Conservation (phyloP, 495 filamentous ascomycete genomes). For the Letharia columbiana region DNA sequence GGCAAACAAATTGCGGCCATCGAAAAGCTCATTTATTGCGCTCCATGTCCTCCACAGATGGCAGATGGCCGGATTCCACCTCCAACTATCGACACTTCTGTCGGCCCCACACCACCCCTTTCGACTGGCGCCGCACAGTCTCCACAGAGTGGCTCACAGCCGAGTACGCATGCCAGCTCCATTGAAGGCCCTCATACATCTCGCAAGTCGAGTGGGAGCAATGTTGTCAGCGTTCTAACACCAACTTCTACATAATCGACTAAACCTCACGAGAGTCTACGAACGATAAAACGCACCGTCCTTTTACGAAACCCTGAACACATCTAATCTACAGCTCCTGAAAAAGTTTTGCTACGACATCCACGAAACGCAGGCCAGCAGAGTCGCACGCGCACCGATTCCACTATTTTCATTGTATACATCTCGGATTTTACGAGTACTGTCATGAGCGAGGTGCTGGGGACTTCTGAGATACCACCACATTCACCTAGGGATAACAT, state of each 20-base stretch:
- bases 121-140: slow-evolving; percentile 57
- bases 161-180: slow-evolving; percentile 49
- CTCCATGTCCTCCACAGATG: slow-evolving; percentile 16
- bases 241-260: slow-evolving; percentile 22
- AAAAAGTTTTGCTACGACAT: slow-evolving; percentile 4
- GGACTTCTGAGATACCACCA: slow-evolving; percentile 20
- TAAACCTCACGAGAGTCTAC: slow-evolving; percentile 3
- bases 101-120: slow-evolving; percentile 47
- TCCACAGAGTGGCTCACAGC: slow-evolving; percentile 52
- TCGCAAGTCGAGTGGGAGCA: slow-evolving; percentile 22
- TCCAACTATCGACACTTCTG: slow-evolving; percentile 42
- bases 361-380: background rate
- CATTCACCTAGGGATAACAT: slow-evolving; percentile 13
- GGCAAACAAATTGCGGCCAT: slow-evolving; percentile 74
- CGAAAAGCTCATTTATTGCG: slow-evolving; percentile 51
- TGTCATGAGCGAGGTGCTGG: slow-evolving; percentile 16
- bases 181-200: slow-evolving; percentile 36
- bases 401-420: slow-evolving; percentile 8
- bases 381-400: background rate
- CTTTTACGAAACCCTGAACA: slow-evolving; percentile 3
- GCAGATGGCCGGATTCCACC: slow-evolving; percentile 29
- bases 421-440: slow-evolving; percentile 4
- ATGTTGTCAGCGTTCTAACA: slow-evolving; percentile 19
- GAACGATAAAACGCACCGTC: slow-evolving; percentile 14
- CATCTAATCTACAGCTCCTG: slow-evolving; percentile 7